Base-by-base conservation (phyloP, 495 filamentous ascomycete species). In the Aspergillus nanangensis region DNA sequence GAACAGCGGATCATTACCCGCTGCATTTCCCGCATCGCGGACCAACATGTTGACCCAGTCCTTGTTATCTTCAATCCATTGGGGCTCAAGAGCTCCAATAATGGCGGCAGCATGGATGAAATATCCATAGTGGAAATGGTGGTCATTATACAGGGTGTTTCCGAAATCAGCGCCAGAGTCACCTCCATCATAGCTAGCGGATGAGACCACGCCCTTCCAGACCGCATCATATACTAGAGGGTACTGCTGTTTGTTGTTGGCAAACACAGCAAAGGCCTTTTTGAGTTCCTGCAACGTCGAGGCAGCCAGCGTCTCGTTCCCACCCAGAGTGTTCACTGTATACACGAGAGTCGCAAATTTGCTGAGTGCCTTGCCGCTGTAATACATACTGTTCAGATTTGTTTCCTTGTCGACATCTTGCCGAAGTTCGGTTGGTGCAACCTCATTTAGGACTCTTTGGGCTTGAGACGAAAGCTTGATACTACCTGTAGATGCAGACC, bases 101-200 rank as follows among this genome's bases (percentile, higher is more conserved):
- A 93, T 78, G 8, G 93, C 86, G 8, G 90, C 93, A 1, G 90
- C 77, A 47, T 88, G 88, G 60, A 98, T 84, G 66, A 94, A 95
- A 63, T 98, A 96, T 46, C 71, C 75, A 51, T 79, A 86, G 58
- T 95, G 94, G 69, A 98, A 98, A 63, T 98, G 94, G 57, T 97
- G 94, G 57, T 98, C 93, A 57, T 96, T 96, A 73, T 95, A 96
- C 50, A 80, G 81, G 1, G 82, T 82, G 56, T 91, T 90, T 41
- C 89, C 89, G 58, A 91, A 93, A 56, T 94, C 88, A 32, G 65
- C 76, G 32, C 83, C 81, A 5, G 74, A 52, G 53, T 95, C 80
- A 8, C 85, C 80, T 5, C 85, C 88, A n/a, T 63, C 59, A 60
- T 95, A 98, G 7, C 81, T 80, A 2, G 87, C 89, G 5, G 81